Percentiles rank a stretch among this genome's conserved stretches.
Evolutionary conservation across 345 rosid genomes (phyloP).

Genomic region (Aethionema arabicum): DNA sequence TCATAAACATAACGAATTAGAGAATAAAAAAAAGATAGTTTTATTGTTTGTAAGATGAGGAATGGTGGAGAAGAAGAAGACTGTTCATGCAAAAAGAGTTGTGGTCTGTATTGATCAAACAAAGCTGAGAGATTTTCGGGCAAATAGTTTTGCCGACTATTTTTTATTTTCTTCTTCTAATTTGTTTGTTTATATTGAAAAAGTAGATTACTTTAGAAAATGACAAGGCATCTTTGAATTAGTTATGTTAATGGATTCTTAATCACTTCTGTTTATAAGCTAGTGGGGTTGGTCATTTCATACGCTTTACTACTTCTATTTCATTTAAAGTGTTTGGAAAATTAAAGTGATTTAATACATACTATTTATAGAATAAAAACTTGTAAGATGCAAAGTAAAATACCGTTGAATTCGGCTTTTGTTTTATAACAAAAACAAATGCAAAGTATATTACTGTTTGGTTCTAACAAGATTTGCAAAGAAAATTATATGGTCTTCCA

Average conservation of each 20-base stretch:
- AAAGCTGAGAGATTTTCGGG: slow-evolving; percentile 37
- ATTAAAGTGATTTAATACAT: too few relatives aligned
- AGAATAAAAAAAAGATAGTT: slow-evolving; percentile 3
- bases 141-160: slow-evolving; percentile 24
- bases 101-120: slow-evolving; percentile 41
- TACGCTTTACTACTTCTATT: too few relatives aligned
- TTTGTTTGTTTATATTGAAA: neutral
- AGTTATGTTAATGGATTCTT: too few relatives aligned
- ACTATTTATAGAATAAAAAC: too few relatives aligned
- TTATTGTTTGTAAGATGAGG: slow-evolving; percentile 31
- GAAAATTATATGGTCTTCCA: slow-evolving; percentile 1
- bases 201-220: too few relatives aligned
- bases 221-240: too few relatives aligned
- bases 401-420: too few relatives aligned
- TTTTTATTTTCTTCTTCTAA: neutral
- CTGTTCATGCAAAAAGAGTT: slow-evolving; percentile 38
- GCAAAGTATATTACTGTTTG: slow-evolving; percentile 8
- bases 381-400: too few relatives aligned
- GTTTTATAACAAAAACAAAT: neutral
- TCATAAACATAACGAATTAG: neutral
- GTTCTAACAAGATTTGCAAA: slow-evolving; percentile 1
- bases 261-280: too few relatives aligned
- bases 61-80: slow-evolving; percentile 36
- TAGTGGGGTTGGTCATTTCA: too few relatives aligned
- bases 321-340: too few relatives aligned